Evolutionary conservation across 352 stramenopile species (phyloP).

Genomic region (Phytopythium boreale): DNA sequence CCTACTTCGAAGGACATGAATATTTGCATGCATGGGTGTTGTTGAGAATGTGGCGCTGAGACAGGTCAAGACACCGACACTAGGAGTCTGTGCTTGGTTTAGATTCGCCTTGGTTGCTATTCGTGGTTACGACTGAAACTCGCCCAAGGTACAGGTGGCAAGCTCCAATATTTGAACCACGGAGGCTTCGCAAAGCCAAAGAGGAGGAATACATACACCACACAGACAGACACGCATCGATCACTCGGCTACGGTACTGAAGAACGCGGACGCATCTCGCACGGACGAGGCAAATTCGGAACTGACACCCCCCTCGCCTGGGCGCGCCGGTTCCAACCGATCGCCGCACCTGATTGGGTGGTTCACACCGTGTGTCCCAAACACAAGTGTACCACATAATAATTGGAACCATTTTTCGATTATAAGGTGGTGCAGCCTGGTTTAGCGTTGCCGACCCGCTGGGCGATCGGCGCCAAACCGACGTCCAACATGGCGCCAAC

Average conservation of each 20-base stretch:
- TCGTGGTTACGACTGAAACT: conserved; percentile 77
- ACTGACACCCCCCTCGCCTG: conserved; percentile 10
- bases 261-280: too few relatives aligned
- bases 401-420: too few relatives aligned
- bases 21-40: conserved; percentile 11
- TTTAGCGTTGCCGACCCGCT: background rate
- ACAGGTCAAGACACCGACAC: conserved; percentile 84
- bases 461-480: background rate
- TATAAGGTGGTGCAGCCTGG: background rate
- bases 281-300: conserved; percentile 18
- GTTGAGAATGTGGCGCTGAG: conserved; percentile 68
- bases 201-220: conserved; percentile 1
- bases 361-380: conserved; percentile 12
- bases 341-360: conserved; percentile 12
- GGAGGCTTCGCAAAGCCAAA: conserved; percentile 15
- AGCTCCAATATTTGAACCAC: conserved; percentile 70
- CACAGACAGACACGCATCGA: conserved; percentile 1
- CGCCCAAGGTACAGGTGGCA: conserved; percentile 75
- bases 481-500: background rate
- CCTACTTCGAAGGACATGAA: background rate
- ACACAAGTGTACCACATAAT: conserved; percentile 10
- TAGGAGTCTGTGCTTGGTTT: conserved; percentile 75
- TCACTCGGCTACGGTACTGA: too few relatives aligned
- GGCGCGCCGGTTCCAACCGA: background rate
- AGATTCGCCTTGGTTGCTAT: conserved; percentile 78